phyloP scores from a whole-genome alignment of 345 rosid genomes.

The Noccaea bulbosa region DNA sequence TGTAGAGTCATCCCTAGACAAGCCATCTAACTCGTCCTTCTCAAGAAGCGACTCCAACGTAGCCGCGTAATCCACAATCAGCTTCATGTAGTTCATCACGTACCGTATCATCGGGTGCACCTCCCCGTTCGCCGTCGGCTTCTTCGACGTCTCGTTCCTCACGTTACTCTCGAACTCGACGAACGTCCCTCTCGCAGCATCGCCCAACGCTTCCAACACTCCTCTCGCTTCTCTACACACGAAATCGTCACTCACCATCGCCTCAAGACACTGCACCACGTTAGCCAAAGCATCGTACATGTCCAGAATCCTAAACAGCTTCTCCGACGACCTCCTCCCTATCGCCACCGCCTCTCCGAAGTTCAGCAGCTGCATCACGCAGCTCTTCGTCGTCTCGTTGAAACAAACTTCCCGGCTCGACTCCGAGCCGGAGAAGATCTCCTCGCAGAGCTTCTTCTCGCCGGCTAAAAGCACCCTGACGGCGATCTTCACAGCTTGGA shows the following conservation, averaged over 20 bases:
- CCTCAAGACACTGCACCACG: constrained; percentile 59
- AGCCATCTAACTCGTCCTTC: constrained; percentile 45
- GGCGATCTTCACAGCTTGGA: constrained; percentile 77
- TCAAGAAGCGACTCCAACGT: constrained; percentile 69
- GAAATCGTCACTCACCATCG: constrained; percentile 64
- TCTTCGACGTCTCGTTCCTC: constrained; percentile 70
- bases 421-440: constrained; percentile 66
- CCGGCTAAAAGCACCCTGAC: constrained; percentile 75
- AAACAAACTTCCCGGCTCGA: constrained; percentile 73
- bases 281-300: constrained; percentile 85
- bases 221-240: constrained; percentile 66
- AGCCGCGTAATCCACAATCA: constrained; percentile 80
- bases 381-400: constrained; percentile 83
- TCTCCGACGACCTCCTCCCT: constrained; percentile 82
- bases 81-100: constrained; percentile 90
- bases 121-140: constrained; percentile 82
- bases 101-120: constrained; percentile 95
- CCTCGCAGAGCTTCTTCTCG: constrained; percentile 80
- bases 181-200: constrained; percentile 85
- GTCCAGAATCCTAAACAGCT: constrained; percentile 90
- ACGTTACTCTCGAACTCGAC: constrained; percentile 90
- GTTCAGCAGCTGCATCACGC: constrained; percentile 84
- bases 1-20: constrained; percentile 46
- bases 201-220: constrained; percentile 66
- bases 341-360: constrained; percentile 93